Evolutionary conservation across 1,284 basidiomycete genomes (phyloP), one percentile per base, ranked within the genome.

Genomic region (Rhodotorula sp.): DNA sequence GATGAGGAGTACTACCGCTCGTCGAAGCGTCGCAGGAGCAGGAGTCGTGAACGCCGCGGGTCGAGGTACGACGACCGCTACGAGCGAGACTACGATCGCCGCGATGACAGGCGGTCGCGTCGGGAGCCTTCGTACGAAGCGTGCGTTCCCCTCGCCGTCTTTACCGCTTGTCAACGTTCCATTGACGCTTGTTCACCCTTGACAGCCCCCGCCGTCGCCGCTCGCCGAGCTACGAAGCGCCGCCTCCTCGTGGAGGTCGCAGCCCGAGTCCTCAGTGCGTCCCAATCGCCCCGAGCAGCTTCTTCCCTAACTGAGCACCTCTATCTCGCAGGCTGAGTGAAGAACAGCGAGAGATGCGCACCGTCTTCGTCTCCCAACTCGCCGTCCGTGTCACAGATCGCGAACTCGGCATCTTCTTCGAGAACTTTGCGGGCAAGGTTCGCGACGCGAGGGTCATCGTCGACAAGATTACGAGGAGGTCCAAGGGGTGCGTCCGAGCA

Each of bases 381-480:
- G 92, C 95, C 76, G 92, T 93, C 67, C 88, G 92, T 78, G 88
- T 98, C 80, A 95, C 92, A 68, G 92, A 94, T 78, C 87, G 91
- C 78, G 95, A 99, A 83, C 84, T 99, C 80, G 94, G 94, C 72
- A 91, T 95, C 82, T 99, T 99, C 84, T 98, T 99, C 80, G 95
- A 98, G 84, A 80, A 94, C 92, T 80, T 77, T 57, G 75, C 91
- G 81, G 88, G 89, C 54, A 87, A 90, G 37, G 95, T 99, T 6
- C 88, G 93, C 83, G 95, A 98, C 77, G 92, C 94, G 26, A 85
- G 93, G 70, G 92, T 99, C 77, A 94, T 98, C 53, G 95, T 91
- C 18, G 95, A 99, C 80, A 86, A 92, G 73, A 83, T 94, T 62
- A 94, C 93, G 22, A 87, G 93, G 75, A 87, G 94, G 63, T 96